phyloP scores from a whole-genome alignment of 495 filamentous ascomycete genomes.

The Talaromyces ruber region DNA sequence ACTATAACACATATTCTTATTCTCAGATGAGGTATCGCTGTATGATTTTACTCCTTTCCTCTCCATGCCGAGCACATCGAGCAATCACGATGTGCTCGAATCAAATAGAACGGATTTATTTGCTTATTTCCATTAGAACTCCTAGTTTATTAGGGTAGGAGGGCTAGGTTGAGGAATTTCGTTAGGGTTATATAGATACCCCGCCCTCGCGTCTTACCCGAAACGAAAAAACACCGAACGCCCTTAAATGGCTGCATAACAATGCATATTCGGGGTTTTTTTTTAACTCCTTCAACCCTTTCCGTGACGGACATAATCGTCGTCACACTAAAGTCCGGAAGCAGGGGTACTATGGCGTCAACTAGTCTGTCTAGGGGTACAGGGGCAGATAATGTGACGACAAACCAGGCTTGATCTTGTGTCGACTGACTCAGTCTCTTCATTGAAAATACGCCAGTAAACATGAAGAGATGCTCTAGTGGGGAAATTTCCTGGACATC shows the following conservation, averaged over 20 bases:
- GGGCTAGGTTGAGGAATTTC: not conserved
- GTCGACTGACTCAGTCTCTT: not conserved
- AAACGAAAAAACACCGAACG: not conserved
- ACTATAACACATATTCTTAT: too few species aligned
- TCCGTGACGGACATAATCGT: not conserved
- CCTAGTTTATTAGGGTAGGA: too few species aligned
- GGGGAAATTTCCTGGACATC: not conserved
- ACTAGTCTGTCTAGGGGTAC: not conserved
- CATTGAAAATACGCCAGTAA: not conserved
- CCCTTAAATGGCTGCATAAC: not conserved
- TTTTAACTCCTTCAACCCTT: not conserved
- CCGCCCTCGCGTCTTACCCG: not conserved
- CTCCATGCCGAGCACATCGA: too few species aligned
- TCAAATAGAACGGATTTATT: too few species aligned
- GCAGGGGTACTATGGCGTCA: not conserved
- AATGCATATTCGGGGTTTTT: not conserved
- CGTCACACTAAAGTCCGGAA: not conserved
- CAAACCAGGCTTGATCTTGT: not conserved
- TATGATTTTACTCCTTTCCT: too few species aligned
- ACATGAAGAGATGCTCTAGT: not conserved
- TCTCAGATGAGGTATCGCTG: too few species aligned
- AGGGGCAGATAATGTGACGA: not conserved
- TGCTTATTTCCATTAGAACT: too few species aligned
- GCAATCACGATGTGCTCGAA: too few species aligned
- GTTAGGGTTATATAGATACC: not conserved